Evolutionary conservation across 305 asterid genomes (phyloP), one percentile per base, ranked within the genome.

Genomic region (Fraxinus baroniana): DNA sequence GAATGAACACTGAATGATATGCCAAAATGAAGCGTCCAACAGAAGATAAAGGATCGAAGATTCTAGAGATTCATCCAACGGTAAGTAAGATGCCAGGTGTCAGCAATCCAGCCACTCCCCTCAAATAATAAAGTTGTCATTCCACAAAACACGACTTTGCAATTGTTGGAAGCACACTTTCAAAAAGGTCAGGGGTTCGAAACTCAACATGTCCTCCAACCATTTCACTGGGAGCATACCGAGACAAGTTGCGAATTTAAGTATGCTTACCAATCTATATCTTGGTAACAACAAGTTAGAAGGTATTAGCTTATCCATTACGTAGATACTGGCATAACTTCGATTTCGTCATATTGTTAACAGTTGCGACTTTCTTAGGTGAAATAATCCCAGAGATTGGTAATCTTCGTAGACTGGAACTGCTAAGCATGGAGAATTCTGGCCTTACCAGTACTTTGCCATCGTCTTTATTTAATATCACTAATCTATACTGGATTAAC

Each of bases 151-250:
- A n/a, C n/a, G n/a, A n/a, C n/a, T n/a, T n/a, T n/a, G n/a, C n/a
- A n/a, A n/a, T n/a, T n/a, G n/a, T n/a, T n/a, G n/a, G n/a, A n/a
- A n/a, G n/a, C n/a, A n/a, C n/a, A n/a, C n/a, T n/a, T n/a, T n/a
- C n/a, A n/a, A n/a, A n/a, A n/a, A n/a, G n/a, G n/a, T n/a, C n/a
- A n/a, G n/a, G n/a, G n/a, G n/a, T n/a, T n/a, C n/a, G n/a, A n/a
- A n/a, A n/a, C n/a, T n/a, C n/a, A n/a, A n/a, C n/a, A n/a, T 85
- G 49, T 22, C 75, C 4, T 57, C 46, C 66, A 88, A 90, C 77
- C 73, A 82, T 4, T 73, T 90, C 37, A 82, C 78, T 26, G 89
- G 93, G 83, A 73, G 80, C 15, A 62, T 88, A 20, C 93, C 90
- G 4, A 84, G 80, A 79, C 79, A 83, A 80, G 76, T 87, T 24